These are phyloP conservation scores for Pythium grandisporangium DNA, from an alignment of 352 stramenopile species.

Conservation along the genomic window DNA sequence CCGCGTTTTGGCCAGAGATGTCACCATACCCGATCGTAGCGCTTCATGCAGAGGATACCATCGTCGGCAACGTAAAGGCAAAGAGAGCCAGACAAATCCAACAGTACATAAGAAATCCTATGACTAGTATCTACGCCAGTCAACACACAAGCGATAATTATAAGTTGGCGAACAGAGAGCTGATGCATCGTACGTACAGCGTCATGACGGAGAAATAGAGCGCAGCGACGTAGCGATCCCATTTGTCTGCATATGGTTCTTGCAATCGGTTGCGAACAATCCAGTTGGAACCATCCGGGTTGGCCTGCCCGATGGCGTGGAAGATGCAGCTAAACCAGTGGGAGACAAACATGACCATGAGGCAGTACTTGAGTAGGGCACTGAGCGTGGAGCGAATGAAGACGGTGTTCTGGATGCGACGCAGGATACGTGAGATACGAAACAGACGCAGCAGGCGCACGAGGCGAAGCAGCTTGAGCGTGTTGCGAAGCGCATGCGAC, in stretches of 20 bases:
- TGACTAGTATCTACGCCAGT: too few species aligned
- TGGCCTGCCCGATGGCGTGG: conserved; percentile 28
- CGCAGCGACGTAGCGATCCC: conserved; percentile 53
- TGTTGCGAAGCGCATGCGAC: conserved; percentile 19
- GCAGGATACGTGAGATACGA: conserved; percentile 57
- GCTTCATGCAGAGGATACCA: too few species aligned
- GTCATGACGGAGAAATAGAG: conserved; percentile 70
- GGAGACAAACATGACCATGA: conserved; percentile 58
- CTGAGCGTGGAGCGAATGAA: conserved; percentile 67
- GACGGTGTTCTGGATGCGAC: conserved; percentile 53
- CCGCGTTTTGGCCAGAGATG: conserved; percentile 27
- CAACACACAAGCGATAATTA: conserved; percentile 1
- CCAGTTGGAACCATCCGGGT: conserved; percentile 21
- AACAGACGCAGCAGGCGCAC: conserved; percentile 52
- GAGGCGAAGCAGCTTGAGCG: conserved; percentile 50
- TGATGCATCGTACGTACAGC: conserved; percentile 25
- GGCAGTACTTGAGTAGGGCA: conserved; percentile 52
- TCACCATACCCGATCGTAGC: conserved; percentile 54
- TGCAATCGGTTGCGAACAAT: conserved; percentile 27
- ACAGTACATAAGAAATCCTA: too few species aligned
- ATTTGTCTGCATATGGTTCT: conserved; percentile 20
- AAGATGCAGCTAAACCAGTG: conserved; percentile 71
- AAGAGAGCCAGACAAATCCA: too few species aligned
- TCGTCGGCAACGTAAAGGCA: too few species aligned
- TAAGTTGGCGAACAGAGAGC: not conserved